Evolutionary conservation across 306 rosid species (phyloP).

Genomic region (Quercus ilex): DNA sequence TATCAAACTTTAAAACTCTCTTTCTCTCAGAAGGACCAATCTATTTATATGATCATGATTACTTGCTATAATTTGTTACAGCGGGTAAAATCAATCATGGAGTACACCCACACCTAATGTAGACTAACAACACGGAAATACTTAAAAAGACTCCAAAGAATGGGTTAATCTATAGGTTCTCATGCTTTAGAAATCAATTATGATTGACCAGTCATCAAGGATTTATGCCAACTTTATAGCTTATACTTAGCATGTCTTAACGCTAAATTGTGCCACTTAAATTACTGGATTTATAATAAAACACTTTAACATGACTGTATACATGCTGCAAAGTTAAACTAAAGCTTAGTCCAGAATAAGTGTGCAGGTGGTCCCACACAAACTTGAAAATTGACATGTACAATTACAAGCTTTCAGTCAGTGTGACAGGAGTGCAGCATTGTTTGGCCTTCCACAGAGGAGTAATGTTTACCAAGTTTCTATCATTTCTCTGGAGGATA

Average conservation of each 20-base stretch:
- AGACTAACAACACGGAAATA: too few species aligned
- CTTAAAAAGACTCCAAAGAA: too few species aligned
- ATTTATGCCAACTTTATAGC: too few species aligned
- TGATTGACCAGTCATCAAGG: too few species aligned
- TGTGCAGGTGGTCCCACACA: not conserved
- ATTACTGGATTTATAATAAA: not conserved
- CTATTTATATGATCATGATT: too few species aligned
- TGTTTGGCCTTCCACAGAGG: not conserved
- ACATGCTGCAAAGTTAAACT: not conserved
- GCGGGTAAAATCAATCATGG: too few species aligned
- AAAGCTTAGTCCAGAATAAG: not conserved
- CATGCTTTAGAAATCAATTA: too few species aligned
- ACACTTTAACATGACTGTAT: not conserved
- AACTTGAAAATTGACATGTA: not conserved
- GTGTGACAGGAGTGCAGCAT: not conserved
- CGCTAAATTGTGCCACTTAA: not conserved
- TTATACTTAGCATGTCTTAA: not conserved
- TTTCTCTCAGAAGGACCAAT: too few species aligned
- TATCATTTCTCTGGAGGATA: not conserved
- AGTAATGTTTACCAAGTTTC: not conserved
- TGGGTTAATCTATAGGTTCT: too few species aligned
- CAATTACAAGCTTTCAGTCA: not conserved
- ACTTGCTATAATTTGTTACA: too few species aligned
- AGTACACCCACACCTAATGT: too few species aligned
- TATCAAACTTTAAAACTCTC: too few species aligned